Evolutionary conservation across 495 filamentous ascomycete species (phyloP).

Genomic region (Penicillium dipodomyicola): DNA sequence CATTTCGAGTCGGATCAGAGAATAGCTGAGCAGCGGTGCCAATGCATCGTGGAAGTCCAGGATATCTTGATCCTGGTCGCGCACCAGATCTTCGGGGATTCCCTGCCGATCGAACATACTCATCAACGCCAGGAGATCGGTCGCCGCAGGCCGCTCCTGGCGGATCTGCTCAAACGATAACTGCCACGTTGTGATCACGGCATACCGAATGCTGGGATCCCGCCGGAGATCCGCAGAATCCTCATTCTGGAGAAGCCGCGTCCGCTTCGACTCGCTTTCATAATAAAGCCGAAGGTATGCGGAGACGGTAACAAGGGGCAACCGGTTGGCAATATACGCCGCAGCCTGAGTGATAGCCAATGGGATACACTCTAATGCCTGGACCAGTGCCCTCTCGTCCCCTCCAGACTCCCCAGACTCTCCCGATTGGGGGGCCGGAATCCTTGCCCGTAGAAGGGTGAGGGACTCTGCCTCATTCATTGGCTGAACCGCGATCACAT

Average conservation of each 20-base stretch:
- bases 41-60: too few species aligned
- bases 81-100: constrained; percentile 34
- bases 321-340: constrained; percentile 30
- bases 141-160: constrained; percentile 24
- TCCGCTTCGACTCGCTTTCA: constrained; percentile 18
- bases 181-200: constrained; percentile 45
- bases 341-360: constrained; percentile 36
- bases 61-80: too few species aligned
- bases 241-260: constrained; percentile 14
- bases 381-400: constrained; percentile 20
- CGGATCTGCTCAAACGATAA: constrained; percentile 49
- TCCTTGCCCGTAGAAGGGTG: constrained; percentile 13
- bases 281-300: constrained; percentile 19
- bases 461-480: constrained; percentile 26
- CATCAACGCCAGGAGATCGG: constrained; percentile 41
- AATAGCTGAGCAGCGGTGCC: constrained; percentile 30
- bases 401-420: constrained; percentile 15
- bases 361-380: constrained; percentile 32
- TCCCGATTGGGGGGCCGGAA: constrained; percentile 10
- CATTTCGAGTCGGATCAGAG: too few species aligned
- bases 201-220: constrained; percentile 29
- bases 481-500: constrained; percentile 27
- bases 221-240: constrained; percentile 25
- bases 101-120: constrained; percentile 44
- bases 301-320: constrained; percentile 13